Conservation (phyloP, 176 grass and related monocot species). For the Luzula sylvatica region DNA sequence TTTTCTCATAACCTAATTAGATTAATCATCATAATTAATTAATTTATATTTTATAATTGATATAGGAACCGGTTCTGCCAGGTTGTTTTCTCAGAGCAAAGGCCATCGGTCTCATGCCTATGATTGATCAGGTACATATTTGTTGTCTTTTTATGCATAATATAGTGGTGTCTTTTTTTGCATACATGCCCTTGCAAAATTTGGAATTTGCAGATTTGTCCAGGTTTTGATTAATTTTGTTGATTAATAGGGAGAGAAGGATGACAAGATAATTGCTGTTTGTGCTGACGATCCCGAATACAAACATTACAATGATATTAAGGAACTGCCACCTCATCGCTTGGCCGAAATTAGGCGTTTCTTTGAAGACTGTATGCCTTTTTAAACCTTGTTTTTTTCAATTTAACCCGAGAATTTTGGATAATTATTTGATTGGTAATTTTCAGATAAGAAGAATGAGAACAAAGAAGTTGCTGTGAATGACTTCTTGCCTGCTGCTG, state of each 20-base stretch:
- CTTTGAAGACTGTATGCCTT: conserved; percentile 95
- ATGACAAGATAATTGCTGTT: conserved; percentile 98
- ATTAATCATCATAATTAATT: neutral
- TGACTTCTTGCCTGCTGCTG: conserved; percentile 58
- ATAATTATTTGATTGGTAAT: neutral
- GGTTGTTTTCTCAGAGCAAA: conserved; percentile 89
- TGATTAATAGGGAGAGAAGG: conserved; percentile 60
- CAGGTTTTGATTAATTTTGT: neutral
- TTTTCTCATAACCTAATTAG: neutral
- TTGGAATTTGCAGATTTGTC: too few species aligned
- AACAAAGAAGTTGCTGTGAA: conserved; percentile 97
- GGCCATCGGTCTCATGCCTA: conserved; percentile 93
- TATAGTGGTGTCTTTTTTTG: too few species aligned
- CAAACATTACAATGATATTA: conserved; percentile 86
- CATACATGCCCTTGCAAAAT: too few species aligned
- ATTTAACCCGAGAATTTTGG: neutral
- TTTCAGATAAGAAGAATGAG: conserved; percentile 97
- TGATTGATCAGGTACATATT: conserved; percentile 81
- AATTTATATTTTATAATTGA: neutral
- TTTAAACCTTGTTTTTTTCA: conserved; percentile 7
- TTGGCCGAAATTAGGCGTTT: conserved; percentile 95
- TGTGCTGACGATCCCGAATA: conserved; percentile 98
- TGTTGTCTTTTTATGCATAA: too few species aligned
- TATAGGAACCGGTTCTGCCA: conserved; percentile 86
- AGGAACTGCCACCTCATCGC: conserved; percentile 90